phyloP scores from a whole-genome alignment of 768 basidiomycete genomes.

The Polyporus arcularius region DNA sequence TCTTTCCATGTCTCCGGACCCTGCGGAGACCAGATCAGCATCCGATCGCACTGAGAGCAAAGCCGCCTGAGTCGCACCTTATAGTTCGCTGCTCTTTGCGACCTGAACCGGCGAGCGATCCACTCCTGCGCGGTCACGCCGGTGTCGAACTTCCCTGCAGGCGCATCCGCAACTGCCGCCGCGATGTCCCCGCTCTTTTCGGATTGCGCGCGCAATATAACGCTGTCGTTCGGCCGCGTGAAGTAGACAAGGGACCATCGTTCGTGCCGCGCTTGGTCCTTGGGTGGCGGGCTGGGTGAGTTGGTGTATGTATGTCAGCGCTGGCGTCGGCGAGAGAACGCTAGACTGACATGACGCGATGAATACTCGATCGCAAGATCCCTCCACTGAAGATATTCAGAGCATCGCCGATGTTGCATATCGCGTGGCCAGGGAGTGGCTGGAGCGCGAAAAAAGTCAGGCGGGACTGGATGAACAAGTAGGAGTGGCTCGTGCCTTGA shows the following conservation, averaged over 20 bases:
- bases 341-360: constrained; percentile 55
- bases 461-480: not conserved
- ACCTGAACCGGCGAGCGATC: constrained; percentile 40
- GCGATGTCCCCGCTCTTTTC: constrained; percentile 54
- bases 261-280: constrained; percentile 49
- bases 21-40: not conserved
- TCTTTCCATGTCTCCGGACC: constrained; percentile 17
- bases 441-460: constrained; percentile 7
- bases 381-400: constrained; percentile 64
- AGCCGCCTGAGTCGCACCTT: constrained; percentile 5
- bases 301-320: not conserved
- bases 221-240: constrained; percentile 59
- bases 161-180: constrained; percentile 39
- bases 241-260: constrained; percentile 75
- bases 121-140: constrained; percentile 40
- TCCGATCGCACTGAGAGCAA: no score
- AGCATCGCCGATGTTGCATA: constrained; percentile 52
- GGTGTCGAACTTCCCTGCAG: constrained; percentile 33
- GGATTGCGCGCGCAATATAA: constrained; percentile 50
- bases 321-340: not conserved
- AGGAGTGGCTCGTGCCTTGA: constrained; percentile 44
- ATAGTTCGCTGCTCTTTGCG: constrained; percentile 30
- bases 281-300: constrained; percentile 47
- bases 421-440: constrained; percentile 35
- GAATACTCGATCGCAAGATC: constrained; percentile 65